Conservation (phyloP, 2,329 filamentous ascomycete genomes). For the Xylogone sp. region DNA sequence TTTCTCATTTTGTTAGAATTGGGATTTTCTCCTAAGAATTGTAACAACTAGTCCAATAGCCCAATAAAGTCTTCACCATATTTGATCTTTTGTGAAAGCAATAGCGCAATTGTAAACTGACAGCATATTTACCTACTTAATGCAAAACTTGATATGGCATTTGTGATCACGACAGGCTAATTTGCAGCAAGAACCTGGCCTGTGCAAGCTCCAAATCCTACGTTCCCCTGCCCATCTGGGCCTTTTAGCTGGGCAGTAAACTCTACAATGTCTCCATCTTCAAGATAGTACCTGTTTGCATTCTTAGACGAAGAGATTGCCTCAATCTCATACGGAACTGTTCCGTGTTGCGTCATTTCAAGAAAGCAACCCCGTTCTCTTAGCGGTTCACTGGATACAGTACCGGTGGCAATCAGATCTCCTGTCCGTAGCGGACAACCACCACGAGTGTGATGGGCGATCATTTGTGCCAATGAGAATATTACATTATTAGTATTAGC, state of each 20-base stretch:
- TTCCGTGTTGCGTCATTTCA: slow-evolving; percentile 67
- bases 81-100: too few relatives aligned
- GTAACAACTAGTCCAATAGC: too few relatives aligned
- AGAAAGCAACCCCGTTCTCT: slow-evolving; percentile 61
- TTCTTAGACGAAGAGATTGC: slow-evolving; percentile 41
- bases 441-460: slow-evolving; percentile 30
- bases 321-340: slow-evolving; percentile 47
- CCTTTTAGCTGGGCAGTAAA: slow-evolving; percentile 50
- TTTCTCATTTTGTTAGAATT: too few relatives aligned
- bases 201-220: slow-evolving; percentile 61
- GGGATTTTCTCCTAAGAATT: too few relatives aligned
- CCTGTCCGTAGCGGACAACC: slow-evolving; percentile 32
- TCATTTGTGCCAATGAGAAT: slow-evolving; percentile 33
- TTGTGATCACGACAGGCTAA: too few relatives aligned
- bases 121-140: too few relatives aligned
- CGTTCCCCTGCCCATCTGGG: slow-evolving; percentile 48
- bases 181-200: too few relatives aligned
- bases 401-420: slow-evolving; percentile 37
- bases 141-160: too few relatives aligned
- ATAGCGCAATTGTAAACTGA: too few relatives aligned
- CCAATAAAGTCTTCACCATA: too few relatives aligned
- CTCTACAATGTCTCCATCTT: slow-evolving; percentile 59
- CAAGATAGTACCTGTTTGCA: slow-evolving; percentile 58
- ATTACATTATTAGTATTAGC: slow-evolving; percentile 29
- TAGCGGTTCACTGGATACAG: slow-evolving; percentile 59